Evolutionary conservation across 805 yeast species (phyloP), one percentile per base, ranked within the genome.

Genomic region (Hanseniaspora occidentalis): DNA sequence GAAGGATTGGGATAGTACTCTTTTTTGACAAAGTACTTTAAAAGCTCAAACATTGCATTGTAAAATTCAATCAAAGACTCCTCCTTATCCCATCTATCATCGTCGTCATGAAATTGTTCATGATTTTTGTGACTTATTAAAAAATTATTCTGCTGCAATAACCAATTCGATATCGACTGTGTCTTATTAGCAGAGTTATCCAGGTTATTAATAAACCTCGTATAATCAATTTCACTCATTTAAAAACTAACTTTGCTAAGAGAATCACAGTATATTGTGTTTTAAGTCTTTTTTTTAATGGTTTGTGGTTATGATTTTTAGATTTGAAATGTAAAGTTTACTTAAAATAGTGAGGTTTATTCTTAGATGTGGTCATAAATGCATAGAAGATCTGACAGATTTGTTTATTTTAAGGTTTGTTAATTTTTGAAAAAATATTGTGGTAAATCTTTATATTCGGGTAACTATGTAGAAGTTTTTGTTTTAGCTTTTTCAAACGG

Each of bases 41-140:
- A 35, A 9, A 41, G 24, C n/a, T 36, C 40, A 31, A 36, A 41
- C 43, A 41, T 41, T n/a, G 37, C 39, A 26, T 41, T 41, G 20
- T 41, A 41, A 31, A 41, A 35, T 17, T 36, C 37, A 6, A 41
- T 41, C 3, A 25, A 26, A 26, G 23, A 14, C 27, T 41, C 43
- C 21, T 41, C 43, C 9, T 14, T 31, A 21, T 41, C 43, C 43
- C 43, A 41, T 11, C 22, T 33, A 20, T 41, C 35, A 16, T 41
- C 43, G 3, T 13, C 33, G 26, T 41, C 40, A 22, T n/a, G 8
- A 8, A 18, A 18, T 18, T 20, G 3, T 21, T 13, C 4, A 38
- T 16, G 5, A 22, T 31, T 16, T 21, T 18, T 11, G 17, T 31
- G 6, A 19, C 19, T 9, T 23, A 31, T n/a, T 18, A 18, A 13